Evolutionary conservation across 2,329 filamentous ascomycete genomes (phyloP), one percentile per base, ranked within the genome.

Genomic region (Corinectria fuckeliana): DNA sequence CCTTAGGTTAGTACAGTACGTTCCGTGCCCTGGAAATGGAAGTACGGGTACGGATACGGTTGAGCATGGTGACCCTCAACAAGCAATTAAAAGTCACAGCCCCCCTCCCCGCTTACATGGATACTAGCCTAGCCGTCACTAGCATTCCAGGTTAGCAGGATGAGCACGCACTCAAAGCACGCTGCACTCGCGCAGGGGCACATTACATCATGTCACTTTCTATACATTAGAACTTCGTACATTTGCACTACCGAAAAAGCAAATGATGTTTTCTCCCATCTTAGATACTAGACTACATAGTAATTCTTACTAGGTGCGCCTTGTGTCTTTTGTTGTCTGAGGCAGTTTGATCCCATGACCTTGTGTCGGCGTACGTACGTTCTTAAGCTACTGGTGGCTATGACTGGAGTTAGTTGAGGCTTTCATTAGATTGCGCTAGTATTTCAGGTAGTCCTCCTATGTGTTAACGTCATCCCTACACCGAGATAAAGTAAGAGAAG

Each of bases 151-250:
- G n/a, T n/a, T n/a, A n/a, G n/a, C n/a, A n/a, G n/a, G n/a, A 36
- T 18, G 32, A 5, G n/a, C 11, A 14, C 32, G 16, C 32, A 16
- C 32, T 34, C 11, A 7, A 34, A n/a, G n/a, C n/a, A n/a, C n/a
- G n/a, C n/a, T n/a, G n/a, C 14, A 34, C 32, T 34, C 11, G 10
- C 13, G 10, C 20, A 5, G 18, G n/a, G 28, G 39, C 48, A 23
- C 48, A 45, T 44, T 30, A 18, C 56, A 49, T 53, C 56, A 53
- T 50, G 56, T 58, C 56, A 58, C 41, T 53, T 48, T 53, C 42
- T 16, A 32, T 13, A n/a, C 54, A 39, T 50, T 36, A 45, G 45
- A 50, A 28, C 25, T 20, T 44, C 21, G 36, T 18, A 20, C 20
- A 50, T 25, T 18, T 16, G 48, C 30, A 39, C n/a, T 3, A 18